phyloP scores from a whole-genome alignment of 2,329 filamentous ascomycete genomes.

The Penicillium brevicompactum region DNA sequence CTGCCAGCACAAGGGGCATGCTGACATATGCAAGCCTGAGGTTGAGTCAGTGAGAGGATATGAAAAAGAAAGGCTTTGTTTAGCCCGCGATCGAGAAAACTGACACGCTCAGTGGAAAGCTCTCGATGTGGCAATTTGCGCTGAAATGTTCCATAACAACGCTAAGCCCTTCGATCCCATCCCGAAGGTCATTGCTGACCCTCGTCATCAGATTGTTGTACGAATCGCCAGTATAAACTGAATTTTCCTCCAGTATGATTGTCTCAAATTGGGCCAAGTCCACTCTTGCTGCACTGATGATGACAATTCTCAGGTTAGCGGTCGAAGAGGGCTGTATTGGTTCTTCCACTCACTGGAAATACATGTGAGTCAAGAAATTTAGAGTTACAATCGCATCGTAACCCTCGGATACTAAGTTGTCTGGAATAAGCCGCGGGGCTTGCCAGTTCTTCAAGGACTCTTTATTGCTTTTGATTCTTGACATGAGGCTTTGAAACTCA shows the following conservation, averaged over 20 bases:
- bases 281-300: constrained; percentile 44
- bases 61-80: background rate
- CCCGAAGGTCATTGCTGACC: constrained; percentile 45
- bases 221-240: constrained; percentile 38
- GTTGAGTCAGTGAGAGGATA: background rate
- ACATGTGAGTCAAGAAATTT: constrained; percentile 55
- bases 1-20: constrained; percentile 31
- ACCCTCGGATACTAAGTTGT: constrained; percentile 7
- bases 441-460: constrained; percentile 23
- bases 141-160: constrained; percentile 53
- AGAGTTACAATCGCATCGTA: constrained; percentile 50
- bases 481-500: constrained; percentile 16
- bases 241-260: constrained; percentile 45
- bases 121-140: constrained; percentile 48
- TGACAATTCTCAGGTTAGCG: background rate
- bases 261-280: constrained; percentile 53
- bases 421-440: background rate
- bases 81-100: constrained; percentile 25
- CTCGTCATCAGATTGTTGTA: constrained; percentile 40
- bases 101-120: constrained; percentile 53
- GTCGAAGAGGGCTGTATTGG: background rate
- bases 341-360: constrained; percentile 50
- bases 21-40: constrained; percentile 28
- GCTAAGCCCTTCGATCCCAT: constrained; percentile 49
- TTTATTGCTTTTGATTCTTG: constrained; percentile 16